A percentile compares a stretch with the other conserved stretches of the same genome.
Evolutionary conservation across 345 rosid genomes (phyloP).

Genomic region (Carallia pectinifolia): DNA sequence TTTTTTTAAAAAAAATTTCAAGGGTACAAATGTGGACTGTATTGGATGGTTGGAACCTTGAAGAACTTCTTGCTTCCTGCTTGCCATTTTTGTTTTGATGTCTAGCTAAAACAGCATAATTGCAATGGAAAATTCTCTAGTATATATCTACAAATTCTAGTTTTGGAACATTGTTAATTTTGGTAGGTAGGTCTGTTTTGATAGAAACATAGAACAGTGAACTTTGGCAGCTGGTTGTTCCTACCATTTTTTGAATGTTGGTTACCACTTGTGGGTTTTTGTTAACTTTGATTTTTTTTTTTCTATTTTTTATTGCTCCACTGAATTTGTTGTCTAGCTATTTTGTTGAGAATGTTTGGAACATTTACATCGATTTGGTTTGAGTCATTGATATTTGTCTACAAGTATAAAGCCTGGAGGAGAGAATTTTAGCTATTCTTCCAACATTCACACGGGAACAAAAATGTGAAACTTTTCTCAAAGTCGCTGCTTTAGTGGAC

Average conservation of each 20-base stretch:
- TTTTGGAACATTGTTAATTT: too few relatives aligned
- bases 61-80: neutral
- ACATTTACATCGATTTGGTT: slow-evolving; percentile 31
- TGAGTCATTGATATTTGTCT: slow-evolving; percentile 8
- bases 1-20: neutral
- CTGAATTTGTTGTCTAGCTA: slow-evolving; percentile 15
- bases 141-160: too few relatives aligned
- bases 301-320: slow-evolving; percentile 12
- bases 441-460: slow-evolving; percentile 4
- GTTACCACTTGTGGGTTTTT: neutral
- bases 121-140: neutral
- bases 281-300: neutral
- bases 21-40: neutral
- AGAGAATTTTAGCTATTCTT: neutral
- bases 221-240: too few relatives aligned
- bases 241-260: too few relatives aligned
- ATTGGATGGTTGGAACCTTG: neutral
- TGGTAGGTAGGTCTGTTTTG: too few relatives aligned
- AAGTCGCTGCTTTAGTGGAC: slow-evolving; percentile 4
- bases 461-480: slow-evolving; percentile 8
- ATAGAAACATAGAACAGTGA: too few relatives aligned
- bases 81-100: neutral
- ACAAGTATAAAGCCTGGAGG: slow-evolving; percentile 1
- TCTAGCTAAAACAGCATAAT: neutral
- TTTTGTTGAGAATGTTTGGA: slow-evolving; percentile 39